phyloP scores from a whole-genome alignment of 2,329 filamentous ascomycete species.

The Chaetomiaceae sp. region DNA sequence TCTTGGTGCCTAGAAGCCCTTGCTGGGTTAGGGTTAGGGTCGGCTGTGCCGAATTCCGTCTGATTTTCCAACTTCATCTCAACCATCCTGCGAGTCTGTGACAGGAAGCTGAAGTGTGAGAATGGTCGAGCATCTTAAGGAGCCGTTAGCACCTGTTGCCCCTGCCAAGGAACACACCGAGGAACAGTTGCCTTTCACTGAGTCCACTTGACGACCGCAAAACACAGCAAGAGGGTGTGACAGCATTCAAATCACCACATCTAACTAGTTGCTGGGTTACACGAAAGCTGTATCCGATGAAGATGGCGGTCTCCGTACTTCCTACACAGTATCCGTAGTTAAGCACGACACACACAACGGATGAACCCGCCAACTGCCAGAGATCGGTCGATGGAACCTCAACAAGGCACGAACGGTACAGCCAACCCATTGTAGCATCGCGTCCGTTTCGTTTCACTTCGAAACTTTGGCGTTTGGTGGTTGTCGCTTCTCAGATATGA shows the following conservation, averaged over 20 bases:
- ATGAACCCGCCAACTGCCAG: not conserved
- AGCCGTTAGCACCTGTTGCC: too few species aligned
- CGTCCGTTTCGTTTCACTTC: slow-evolving; percentile 22
- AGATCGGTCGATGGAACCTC: not conserved
- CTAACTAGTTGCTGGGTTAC: not conserved
- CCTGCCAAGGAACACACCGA: too few species aligned
- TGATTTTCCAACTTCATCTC: too few species aligned
- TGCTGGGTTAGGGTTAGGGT: too few species aligned
- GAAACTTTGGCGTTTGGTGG: slow-evolving; percentile 15
- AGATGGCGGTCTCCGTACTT: too few species aligned
- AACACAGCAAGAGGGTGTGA: not conserved
- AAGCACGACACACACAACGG: not conserved
- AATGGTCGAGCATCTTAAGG: too few species aligned
- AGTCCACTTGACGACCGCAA: not conserved
- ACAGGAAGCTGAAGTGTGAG: too few species aligned
- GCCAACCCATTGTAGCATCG: not conserved
- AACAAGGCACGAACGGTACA: too few species aligned
- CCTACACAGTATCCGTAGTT: too few species aligned
- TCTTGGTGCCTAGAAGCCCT: too few species aligned
- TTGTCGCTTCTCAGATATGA: slow-evolving; percentile 1
- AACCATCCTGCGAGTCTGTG: too few species aligned
- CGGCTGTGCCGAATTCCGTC: too few species aligned
- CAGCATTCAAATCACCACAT: not conserved
- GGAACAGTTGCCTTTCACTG: not conserved
- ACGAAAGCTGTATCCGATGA: not conserved